phyloP scores from a whole-genome alignment of 345 rosid species.

The Diplotaxis tenuifolia region DNA sequence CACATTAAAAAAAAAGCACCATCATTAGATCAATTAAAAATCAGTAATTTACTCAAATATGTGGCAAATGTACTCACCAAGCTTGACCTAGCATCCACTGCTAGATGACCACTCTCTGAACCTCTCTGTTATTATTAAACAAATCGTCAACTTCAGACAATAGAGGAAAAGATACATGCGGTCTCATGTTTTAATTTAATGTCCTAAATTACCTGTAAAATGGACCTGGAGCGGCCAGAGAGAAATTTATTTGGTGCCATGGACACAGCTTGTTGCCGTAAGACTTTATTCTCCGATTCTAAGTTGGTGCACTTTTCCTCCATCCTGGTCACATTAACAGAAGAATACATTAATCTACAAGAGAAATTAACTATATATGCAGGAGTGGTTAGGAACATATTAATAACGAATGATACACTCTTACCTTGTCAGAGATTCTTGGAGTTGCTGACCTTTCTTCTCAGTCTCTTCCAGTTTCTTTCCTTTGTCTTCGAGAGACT shows the following conservation, averaged over 20 bases:
- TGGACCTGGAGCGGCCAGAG: constrained; percentile 87
- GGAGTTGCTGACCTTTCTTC: constrained; percentile 62
- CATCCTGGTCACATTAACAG: constrained; percentile 45
- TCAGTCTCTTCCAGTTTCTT: constrained; percentile 69
- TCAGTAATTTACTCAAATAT: not conserved
- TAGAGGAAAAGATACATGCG: not conserved
- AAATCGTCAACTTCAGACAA: not conserved
- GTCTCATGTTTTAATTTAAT: not conserved
- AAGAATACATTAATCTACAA: not conserved
- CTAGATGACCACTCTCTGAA: constrained; percentile 62
- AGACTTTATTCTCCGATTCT: constrained; percentile 89
- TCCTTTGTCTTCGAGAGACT: constrained; percentile 45
- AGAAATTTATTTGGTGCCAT: constrained; percentile 87
- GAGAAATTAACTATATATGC: not conserved
- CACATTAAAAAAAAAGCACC: no score
- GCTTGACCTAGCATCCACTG: constrained; percentile 51
- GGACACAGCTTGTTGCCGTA: constrained; percentile 86
- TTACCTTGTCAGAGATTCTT: constrained; percentile 72
- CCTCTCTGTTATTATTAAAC: constrained; percentile 49
- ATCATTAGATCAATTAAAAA: no score
- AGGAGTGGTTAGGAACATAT: not conserved
- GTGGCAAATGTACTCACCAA: constrained; percentile 39
- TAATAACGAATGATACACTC: not conserved
- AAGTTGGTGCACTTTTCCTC: constrained; percentile 78
- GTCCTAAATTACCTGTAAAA: constrained; percentile 53